These are phyloP conservation scores for Cordyceps cateniannulata DNA, from an alignment of 2,329 filamentous ascomycete genomes.

Conservation along the genomic window DNA sequence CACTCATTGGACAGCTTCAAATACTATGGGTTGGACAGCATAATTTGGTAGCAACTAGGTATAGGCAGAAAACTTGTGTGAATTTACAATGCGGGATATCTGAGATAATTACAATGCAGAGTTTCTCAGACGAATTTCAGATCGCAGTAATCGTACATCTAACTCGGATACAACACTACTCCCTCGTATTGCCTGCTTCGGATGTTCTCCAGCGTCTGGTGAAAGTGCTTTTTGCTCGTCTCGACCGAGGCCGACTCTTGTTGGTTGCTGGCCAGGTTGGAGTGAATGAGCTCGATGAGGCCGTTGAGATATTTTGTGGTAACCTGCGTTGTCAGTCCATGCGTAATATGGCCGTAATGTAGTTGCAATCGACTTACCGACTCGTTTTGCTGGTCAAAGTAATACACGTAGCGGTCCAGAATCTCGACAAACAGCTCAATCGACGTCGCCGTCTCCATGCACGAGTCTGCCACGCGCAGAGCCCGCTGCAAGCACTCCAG, in stretches of 20 bases:
- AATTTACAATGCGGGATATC: conserved; percentile 4
- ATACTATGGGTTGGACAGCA: background rate
- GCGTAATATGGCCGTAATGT: background rate
- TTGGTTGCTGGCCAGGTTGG: conserved; percentile 81
- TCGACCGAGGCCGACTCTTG: conserved; percentile 77
- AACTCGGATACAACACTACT: conserved; percentile 63
- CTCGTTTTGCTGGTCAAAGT: conserved; percentile 98
- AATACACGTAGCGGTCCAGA: conserved; percentile 96
- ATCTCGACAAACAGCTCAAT: conserved; percentile 99
- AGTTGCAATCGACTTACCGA: conserved; percentile 49
- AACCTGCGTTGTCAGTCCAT: conserved; percentile 43
- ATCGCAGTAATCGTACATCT: conserved; percentile 5
- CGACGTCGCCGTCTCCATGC: conserved; percentile 96
- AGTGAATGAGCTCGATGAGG: conserved; percentile 95
- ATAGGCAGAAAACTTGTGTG: background rate
- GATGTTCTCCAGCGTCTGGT: conserved; percentile 92
- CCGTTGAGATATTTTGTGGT: conserved; percentile 98
- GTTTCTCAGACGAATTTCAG: background rate
- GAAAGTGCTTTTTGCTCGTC: conserved; percentile 86
- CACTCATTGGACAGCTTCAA: background rate
- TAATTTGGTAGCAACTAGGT: background rate
- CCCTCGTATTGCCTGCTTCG: conserved; percentile 87
- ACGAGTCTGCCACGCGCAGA: conserved; percentile 91
- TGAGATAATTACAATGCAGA: conserved; percentile 5
- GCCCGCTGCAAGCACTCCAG: conserved; percentile 94